Percentiles rank a stretch among this genome's conserved stretches.
Evolutionary conservation across 1,284 basidiomycete genomes (phyloP).

Genomic region (Coniferiporia weirii): DNA sequence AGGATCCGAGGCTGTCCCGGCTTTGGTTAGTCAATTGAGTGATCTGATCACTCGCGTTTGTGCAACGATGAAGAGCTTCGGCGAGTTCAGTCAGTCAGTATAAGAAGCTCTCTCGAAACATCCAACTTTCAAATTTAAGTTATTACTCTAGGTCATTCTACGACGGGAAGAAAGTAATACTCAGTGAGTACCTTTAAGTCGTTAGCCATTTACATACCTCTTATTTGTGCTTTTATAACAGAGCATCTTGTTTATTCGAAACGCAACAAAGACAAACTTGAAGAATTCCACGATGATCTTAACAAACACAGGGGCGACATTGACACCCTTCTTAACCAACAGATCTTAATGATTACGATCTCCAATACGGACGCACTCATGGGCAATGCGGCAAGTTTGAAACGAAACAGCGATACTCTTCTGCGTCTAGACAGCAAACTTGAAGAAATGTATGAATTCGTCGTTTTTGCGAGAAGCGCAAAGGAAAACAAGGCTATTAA

Average conservation of each 20-base stretch:
- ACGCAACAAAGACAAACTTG: conserved; percentile 12
- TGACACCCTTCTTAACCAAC: conserved; percentile 13
- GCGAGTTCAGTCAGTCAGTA: conserved; percentile 20
- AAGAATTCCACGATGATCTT: conserved; percentile 13
- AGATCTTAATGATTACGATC: conserved; percentile 13
- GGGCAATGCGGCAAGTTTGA: conserved; percentile 6
- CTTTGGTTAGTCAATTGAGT: conserved; percentile 10
- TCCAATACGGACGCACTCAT: conserved; percentile 11
- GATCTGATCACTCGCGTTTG: conserved; percentile 8
- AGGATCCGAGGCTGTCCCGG: conserved; percentile 13
- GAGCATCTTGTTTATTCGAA: conserved; percentile 16
- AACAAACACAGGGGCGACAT: conserved; percentile 10
- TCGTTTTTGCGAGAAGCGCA: conserved; percentile 1
- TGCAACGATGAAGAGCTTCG: conserved; percentile 19
- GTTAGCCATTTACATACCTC: too few relatives aligned
- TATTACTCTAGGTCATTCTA: conserved; percentile 15
- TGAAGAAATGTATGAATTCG: conserved; percentile 1
- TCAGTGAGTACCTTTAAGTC: conserved; percentile 10
- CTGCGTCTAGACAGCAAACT: conserved; percentile 12
- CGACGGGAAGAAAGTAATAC: conserved; percentile 14
- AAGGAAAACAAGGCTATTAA: conserved; percentile 5
- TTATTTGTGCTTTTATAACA: background rate
- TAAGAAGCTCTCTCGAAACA: background rate
- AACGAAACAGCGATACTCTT: conserved; percentile 6
- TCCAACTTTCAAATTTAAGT: background rate